Percentiles rank a stretch among this genome's conserved stretches.
These are phyloP conservation scores for Phytophthora boehmeriae DNA, from an alignment of 352 stramenopile genomes.

Conservation along the genomic window DNA sequence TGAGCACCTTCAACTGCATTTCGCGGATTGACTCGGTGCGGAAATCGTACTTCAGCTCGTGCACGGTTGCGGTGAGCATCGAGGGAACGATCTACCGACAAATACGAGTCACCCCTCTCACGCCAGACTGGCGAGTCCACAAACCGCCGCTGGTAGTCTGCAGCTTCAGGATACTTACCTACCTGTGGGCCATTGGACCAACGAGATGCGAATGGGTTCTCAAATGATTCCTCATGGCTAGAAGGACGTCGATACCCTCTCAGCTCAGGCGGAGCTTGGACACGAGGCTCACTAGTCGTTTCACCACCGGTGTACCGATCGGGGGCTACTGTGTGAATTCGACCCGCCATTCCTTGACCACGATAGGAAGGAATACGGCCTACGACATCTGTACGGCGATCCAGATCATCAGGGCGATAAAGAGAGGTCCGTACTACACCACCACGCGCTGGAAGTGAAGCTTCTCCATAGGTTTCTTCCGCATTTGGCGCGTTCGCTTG, in stretches of 20 bases:
- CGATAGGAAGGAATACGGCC: slow-evolving; percentile 27
- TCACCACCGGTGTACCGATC: slow-evolving; percentile 23
- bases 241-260: slow-evolving; percentile 26
- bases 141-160: slow-evolving; percentile 42
- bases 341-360: slow-evolving; percentile 25
- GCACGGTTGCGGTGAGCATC: slow-evolving; percentile 28
- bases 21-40: slow-evolving; percentile 25
- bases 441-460: slow-evolving; percentile 8
- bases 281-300: slow-evolving; percentile 22
- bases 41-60: slow-evolving; percentile 27
- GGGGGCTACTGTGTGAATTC: slow-evolving; percentile 23
- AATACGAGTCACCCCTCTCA: slow-evolving; percentile 32
- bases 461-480: slow-evolving; percentile 21
- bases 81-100: slow-evolving; percentile 14
- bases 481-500: slow-evolving; percentile 36
- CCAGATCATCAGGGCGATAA: slow-evolving; percentile 23
- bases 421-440: slow-evolving; percentile 2
- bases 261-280: slow-evolving; percentile 23
- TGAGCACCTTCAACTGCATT: slow-evolving; percentile 6
- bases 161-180: slow-evolving; percentile 6
- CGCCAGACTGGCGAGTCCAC: slow-evolving; percentile 43
- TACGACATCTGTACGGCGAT: slow-evolving; percentile 21
- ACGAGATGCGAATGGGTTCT: slow-evolving; percentile 30
- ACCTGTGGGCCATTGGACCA: slow-evolving; percentile 25
- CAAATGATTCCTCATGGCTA: slow-evolving; percentile 17